Conservation (phyloP, 1,284 basidiomycete species). For the Moniliophthora roreri region DNA sequence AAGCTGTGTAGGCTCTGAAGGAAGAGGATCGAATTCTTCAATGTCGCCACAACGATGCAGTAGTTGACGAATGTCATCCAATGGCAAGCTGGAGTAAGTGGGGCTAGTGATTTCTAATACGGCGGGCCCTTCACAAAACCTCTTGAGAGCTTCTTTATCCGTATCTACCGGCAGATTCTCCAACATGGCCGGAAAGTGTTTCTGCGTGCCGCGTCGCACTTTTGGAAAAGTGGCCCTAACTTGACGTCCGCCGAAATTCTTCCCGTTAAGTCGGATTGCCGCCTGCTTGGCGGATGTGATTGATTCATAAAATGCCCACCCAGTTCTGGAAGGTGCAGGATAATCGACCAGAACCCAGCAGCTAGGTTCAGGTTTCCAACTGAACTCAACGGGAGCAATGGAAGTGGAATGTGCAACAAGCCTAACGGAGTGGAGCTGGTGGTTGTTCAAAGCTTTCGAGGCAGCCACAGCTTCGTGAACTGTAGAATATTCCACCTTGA, state of each 20-base stretch:
- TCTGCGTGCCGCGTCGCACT: slow-evolving; percentile 28
- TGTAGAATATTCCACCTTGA: slow-evolving; percentile 31
- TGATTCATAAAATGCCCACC: slow-evolving; percentile 41
- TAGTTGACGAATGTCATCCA: slow-evolving; percentile 28
- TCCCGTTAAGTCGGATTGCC: slow-evolving; percentile 34
- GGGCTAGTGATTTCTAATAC: slow-evolving; percentile 24
- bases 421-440: slow-evolving; percentile 21
- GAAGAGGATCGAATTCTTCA: slow-evolving; percentile 30
- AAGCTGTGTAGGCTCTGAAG: slow-evolving; percentile 23
- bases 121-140: slow-evolving; percentile 27
- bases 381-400: slow-evolving; percentile 20
- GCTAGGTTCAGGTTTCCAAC: slow-evolving; percentile 18
- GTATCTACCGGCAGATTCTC: slow-evolving; percentile 32
- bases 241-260: slow-evolving; percentile 31
- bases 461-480: slow-evolving; percentile 31
- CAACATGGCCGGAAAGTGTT: slow-evolving; percentile 35
- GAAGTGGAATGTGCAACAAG: slow-evolving; percentile 24
- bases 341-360: slow-evolving; percentile 35
- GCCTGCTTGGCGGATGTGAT: slow-evolving; percentile 38
- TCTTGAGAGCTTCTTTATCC: slow-evolving; percentile 27
- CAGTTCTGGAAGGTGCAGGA: slow-evolving; percentile 36
- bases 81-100: slow-evolving; percentile 30
- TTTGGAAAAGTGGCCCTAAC: slow-evolving; percentile 36
- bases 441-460: slow-evolving; percentile 29
- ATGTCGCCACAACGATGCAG: slow-evolving; percentile 30